Conservation (phyloP, 441 rosid species). For the Pelargonium australe region DNA sequence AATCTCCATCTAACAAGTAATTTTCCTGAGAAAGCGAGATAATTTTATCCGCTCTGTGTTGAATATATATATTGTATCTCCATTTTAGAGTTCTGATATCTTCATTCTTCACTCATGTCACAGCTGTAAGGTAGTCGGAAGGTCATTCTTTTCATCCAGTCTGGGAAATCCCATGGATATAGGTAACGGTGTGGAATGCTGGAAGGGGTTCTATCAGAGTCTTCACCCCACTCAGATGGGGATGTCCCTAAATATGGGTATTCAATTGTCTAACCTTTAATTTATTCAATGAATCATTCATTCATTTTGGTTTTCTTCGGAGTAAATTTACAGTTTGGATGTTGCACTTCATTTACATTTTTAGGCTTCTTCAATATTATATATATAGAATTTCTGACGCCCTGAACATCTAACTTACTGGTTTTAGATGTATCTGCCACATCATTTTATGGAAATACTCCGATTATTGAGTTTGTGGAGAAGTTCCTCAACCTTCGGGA, state of each 20-base stretch:
- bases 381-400: background rate
- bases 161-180: background rate
- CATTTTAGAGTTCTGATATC: background rate
- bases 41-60: background rate
- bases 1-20: slow-evolving; percentile 10
- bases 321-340: background rate
- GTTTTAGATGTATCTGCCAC: slow-evolving; percentile 6
- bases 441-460: background rate
- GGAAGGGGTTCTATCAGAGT: slow-evolving; percentile 21
- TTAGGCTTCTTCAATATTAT: background rate
- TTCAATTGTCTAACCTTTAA: background rate
- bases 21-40: background rate
- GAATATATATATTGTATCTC: background rate
- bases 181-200: slow-evolving; percentile 16
- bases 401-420: background rate
- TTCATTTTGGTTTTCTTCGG: background rate
- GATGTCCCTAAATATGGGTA: slow-evolving; percentile 16
- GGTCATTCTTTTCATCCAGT: slow-evolving; percentile 5
- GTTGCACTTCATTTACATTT: background rate
- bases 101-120: background rate
- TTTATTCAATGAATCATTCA: background rate
- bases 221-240: slow-evolving; percentile 21
- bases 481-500: background rate
- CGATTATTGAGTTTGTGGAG: background rate
- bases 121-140: slow-evolving; percentile 1